These are phyloP conservation scores for Neoscytalidium dimidiatum DNA, from an alignment of 2,329 filamentous ascomycete species.

Conservation along the genomic window DNA sequence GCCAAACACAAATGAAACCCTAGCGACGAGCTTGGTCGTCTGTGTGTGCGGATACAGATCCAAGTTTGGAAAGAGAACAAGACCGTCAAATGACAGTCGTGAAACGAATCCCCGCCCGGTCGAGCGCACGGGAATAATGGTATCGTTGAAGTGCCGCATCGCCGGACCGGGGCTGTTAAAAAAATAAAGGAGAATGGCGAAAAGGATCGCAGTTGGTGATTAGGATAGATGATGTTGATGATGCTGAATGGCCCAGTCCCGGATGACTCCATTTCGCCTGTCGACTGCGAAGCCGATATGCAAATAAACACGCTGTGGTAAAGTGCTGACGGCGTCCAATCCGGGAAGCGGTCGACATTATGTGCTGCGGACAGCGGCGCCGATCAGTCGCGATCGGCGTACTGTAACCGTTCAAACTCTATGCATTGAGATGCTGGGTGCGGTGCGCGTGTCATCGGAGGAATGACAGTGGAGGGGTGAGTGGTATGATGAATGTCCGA, in stretches of 20 bases:
- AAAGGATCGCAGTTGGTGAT: not conserved
- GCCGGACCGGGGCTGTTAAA: not conserved
- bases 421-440: not conserved
- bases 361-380: not conserved
- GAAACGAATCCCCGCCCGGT: conserved; percentile 10
- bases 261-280: not conserved
- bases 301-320: not conserved
- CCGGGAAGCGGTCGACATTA: not conserved
- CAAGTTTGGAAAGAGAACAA: not conserved
- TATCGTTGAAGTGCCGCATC: conserved; percentile 2
- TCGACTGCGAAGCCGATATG: conserved; percentile 4
- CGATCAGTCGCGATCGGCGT: not conserved
- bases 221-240: conserved; percentile 6
- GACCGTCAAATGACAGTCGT: not conserved
- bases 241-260: conserved; percentile 1
- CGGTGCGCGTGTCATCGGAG: not conserved
- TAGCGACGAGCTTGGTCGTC: conserved; percentile 9
- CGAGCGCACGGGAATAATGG: conserved; percentile 8
- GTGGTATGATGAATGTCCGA: not conserved
- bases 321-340: not conserved
- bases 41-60: conserved; percentile 15
- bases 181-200: conserved; percentile 5
- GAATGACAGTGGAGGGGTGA: not conserved
- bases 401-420: not conserved
- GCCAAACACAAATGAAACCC: conserved; percentile 18